Evolutionary conservation across 2,329 filamentous ascomycete genomes (phyloP).

Genomic region (Ophiostoma populinum): DNA sequence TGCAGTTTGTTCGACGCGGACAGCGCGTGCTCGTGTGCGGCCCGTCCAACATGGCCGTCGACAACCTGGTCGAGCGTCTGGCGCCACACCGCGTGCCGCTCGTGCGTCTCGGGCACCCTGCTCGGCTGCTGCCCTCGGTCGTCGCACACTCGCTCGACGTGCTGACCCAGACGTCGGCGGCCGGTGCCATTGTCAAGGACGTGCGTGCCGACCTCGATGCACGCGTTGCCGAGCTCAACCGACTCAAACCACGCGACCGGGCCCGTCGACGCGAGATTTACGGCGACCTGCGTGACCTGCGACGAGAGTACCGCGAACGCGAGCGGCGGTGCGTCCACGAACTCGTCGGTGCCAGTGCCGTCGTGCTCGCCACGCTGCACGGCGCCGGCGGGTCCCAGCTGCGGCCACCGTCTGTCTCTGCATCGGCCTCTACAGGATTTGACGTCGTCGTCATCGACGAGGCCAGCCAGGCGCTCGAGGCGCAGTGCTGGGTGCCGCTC

Average conservation of each 20-base stretch:
- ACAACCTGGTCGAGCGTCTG: constrained; percentile 92
- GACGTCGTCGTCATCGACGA: constrained; percentile 95
- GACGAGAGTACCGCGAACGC: constrained; percentile 74
- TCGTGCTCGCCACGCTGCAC: constrained; percentile 83
- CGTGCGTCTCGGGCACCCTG: constrained; percentile 81
- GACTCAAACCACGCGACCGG: constrained; percentile 20
- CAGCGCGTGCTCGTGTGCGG: constrained; percentile 81
- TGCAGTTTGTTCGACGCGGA: constrained; percentile 64
- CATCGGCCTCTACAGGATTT: constrained; percentile 48
- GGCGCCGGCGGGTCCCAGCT: constrained; percentile 78
- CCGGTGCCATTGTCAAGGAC: constrained; percentile 75
- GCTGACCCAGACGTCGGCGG: constrained; percentile 77
- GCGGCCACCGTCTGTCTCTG: constrained; percentile 18
- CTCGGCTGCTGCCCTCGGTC: constrained; percentile 73
- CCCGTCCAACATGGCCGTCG: constrained; percentile 90
- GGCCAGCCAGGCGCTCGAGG: constrained; percentile 86
- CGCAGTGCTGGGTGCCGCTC: constrained; percentile 91
- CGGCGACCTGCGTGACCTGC: constrained; percentile 63
- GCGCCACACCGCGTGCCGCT: constrained; percentile 73
- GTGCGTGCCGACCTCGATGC: constrained; percentile 84
- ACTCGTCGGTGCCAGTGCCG: constrained; percentile 60
- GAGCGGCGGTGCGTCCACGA: constrained; percentile 67
- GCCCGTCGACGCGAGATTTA: constrained; percentile 67
- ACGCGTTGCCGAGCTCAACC: constrained; percentile 82
- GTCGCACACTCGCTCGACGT: constrained; percentile 82